Evolutionary conservation across 768 basidiomycete species (phyloP), one percentile per base, ranked within the genome.

Genomic region (Nidula microcarpa): DNA sequence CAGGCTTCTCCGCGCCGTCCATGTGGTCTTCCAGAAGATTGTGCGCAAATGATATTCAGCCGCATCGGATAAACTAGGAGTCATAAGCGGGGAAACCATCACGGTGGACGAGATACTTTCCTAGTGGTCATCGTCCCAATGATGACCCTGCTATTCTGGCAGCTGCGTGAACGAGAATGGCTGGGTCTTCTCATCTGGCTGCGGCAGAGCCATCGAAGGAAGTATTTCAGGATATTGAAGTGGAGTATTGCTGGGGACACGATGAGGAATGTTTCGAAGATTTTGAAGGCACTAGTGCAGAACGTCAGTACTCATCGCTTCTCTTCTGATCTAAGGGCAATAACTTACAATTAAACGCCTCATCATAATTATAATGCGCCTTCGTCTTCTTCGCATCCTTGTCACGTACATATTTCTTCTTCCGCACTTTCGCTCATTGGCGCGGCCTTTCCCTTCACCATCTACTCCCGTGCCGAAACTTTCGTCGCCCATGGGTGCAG

Each of bases 81-180:
- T 23, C n/a, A 39, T n/a, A 13, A 34, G 6, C 39, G 35, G 13
- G 2, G 54, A 37, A 43, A 9, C 1, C 2, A 57, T 64, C 68
- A 94, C 96, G 6, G 87, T 84, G 50, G 91, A 82, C 0, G 92
- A 93, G 34, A 94, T 94, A 1, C 89, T 93, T 58, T 92, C 93
- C 65, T 94, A 93, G 58, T 98, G 98, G 64, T 99, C 97, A 57
- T 94, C 92, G 62, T 99, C 97, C 97, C 97, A 99, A 57, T 94
- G 95, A 65, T 97, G 94, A 1, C 87, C 89, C 65, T 91, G 89
- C 58, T 92, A 87, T 71, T 94, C 89, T 14, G 87, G 88, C 23
- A 82, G 79, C 54, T 84, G 69, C 13, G 76, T 80, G 57, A 88
- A 86, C 4, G 81, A 80, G 51, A 83, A 70, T 4, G 89, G 87